Evolutionary conservation across 2,329 filamentous ascomycete species (phyloP).

Genomic region (Alternaria consortialis): DNA sequence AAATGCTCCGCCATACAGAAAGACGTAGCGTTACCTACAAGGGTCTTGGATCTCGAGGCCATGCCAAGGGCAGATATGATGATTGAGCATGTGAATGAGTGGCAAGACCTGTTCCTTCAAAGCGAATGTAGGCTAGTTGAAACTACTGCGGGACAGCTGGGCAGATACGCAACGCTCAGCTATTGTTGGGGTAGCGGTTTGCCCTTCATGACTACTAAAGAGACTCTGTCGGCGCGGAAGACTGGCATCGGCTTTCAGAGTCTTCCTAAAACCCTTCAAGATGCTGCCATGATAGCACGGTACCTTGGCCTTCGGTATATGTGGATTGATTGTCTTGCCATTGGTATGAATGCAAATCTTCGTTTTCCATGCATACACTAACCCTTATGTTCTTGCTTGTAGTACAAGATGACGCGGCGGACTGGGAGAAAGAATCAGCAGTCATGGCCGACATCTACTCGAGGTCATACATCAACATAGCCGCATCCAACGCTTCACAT

Average conservation of each 20-base stretch:
- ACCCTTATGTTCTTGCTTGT: background rate
- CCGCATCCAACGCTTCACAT: constrained; percentile 8
- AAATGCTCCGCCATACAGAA: background rate
- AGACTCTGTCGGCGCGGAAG: background rate
- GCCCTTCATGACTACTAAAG: constrained; percentile 11
- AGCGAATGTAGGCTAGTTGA: constrained; percentile 6
- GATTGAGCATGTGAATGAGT: background rate
- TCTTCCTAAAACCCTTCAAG: constrained; percentile 14
- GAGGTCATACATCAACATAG: constrained; percentile 1
- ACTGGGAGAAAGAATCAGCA: constrained; percentile 18
- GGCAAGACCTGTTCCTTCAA: constrained; percentile 1
- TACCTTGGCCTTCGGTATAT: constrained; percentile 2
- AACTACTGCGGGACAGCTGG: background rate
- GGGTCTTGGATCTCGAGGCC: constrained; percentile 1
- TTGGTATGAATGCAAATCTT: background rate
- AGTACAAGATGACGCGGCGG: constrained; percentile 14
- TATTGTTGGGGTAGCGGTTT: constrained; percentile 18
- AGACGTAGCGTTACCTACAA: constrained; percentile 1
- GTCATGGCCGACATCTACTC: constrained; percentile 15
- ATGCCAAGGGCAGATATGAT: constrained; percentile 1
- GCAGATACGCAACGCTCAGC: constrained; percentile 8
- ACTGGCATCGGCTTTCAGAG: constrained; percentile 3
- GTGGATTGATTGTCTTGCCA: constrained; percentile 16
- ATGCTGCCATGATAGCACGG: constrained; percentile 4
- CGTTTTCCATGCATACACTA: background rate